Conservation (phyloP, 2,329 filamentous ascomycete species). For the Mollisiaceae sp. region DNA sequence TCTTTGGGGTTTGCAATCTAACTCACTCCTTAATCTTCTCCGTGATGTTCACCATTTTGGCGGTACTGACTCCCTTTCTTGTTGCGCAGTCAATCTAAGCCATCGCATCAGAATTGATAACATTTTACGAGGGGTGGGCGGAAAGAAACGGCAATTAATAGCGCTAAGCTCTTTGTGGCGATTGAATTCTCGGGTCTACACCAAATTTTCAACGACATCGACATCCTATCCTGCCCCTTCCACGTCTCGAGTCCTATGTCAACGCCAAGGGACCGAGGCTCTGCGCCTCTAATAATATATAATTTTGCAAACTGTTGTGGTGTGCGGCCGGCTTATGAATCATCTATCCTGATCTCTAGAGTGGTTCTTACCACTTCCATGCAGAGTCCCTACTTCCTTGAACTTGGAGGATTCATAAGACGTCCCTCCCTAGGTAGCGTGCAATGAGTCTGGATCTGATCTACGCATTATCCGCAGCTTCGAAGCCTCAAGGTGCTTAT, state of each 20-base stretch:
- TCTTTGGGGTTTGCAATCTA: conserved; percentile 9
- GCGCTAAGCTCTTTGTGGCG: background rate
- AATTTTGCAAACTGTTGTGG: background rate
- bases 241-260: background rate
- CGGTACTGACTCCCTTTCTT: conserved; percentile 22
- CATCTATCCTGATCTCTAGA: no score
- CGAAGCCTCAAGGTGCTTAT: no score
- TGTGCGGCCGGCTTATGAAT: no score
- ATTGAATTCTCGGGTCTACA: background rate
- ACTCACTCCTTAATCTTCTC: conserved; percentile 99
- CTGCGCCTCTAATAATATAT: background rate
- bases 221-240: background rate
- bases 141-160: background rate
- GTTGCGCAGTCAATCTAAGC: background rate
- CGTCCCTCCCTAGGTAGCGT: no score
- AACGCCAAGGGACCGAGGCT: background rate
- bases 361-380: no score
- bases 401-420: no score
- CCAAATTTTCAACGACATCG: background rate
- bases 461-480: no score
- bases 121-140: conserved; percentile 3
- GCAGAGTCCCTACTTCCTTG: no score
- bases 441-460: no score
- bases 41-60: conserved; percentile 96
- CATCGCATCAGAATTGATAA: background rate